These are phyloP conservation scores for Suillus brevipes DNA, from an alignment of 768 basidiomycete genomes.

Conservation along the genomic window DNA sequence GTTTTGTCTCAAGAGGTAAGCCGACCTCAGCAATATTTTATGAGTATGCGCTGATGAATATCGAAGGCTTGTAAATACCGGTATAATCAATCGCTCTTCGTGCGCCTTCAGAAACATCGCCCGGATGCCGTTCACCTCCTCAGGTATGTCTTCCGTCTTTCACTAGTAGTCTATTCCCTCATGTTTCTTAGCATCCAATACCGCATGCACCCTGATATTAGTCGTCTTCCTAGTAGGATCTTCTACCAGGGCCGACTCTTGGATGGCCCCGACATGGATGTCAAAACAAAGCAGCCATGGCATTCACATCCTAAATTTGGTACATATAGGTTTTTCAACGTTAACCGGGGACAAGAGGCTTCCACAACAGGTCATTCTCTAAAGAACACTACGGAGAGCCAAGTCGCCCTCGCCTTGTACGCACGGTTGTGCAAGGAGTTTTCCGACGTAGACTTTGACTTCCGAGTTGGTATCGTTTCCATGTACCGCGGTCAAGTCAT, in stretches of 20 bases:
- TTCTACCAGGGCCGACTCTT: constrained; percentile 82
- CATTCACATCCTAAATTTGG: constrained; percentile 77
- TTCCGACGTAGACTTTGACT: constrained; percentile 51
- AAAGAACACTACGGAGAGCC: constrained; percentile 72
- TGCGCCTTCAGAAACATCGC: constrained; percentile 78
- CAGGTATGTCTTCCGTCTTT: constrained; percentile 50
- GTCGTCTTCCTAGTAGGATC: constrained; percentile 78
- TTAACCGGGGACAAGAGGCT: constrained; percentile 64
- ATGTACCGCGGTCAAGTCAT: constrained; percentile 92
- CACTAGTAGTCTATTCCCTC: constrained; percentile 2
- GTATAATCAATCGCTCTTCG: constrained; percentile 93
- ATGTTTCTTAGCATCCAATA: constrained; percentile 81
- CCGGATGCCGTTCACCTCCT: constrained; percentile 88
- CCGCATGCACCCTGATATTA: constrained; percentile 98
- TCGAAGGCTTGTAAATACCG: constrained; percentile 61
- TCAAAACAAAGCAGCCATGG: constrained; percentile 84
- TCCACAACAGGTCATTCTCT: constrained; percentile 61
- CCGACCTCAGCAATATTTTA: constrained; percentile 29
- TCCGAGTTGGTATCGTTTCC: constrained; percentile 72
- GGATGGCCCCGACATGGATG: constrained; percentile 88
- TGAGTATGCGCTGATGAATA: not conserved
- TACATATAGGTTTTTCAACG: constrained; percentile 87
- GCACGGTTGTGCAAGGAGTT: constrained; percentile 68
- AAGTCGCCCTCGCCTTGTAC: constrained; percentile 77
- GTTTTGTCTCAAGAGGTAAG: constrained; percentile 64